These are phyloP conservation scores for Malassezia nana DNA, from an alignment of 1,284 basidiomycete species.

Conservation along the genomic window DNA sequence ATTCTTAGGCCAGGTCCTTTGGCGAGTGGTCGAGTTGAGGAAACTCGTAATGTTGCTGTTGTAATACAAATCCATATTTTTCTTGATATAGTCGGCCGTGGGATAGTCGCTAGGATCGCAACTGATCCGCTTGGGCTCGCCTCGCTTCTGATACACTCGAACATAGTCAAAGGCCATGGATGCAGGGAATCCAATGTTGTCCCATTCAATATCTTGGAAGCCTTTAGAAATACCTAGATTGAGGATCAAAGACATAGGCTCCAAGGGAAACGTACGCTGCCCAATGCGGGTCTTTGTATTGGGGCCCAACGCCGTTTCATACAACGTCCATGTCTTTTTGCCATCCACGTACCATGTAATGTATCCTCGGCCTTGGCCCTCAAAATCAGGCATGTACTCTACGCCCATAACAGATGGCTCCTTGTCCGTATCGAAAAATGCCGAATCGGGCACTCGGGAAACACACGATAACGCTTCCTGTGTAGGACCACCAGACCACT, in stretches of 20 bases:
- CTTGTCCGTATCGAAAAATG: slow-evolving; percentile 25
- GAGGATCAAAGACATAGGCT: slow-evolving; percentile 44
- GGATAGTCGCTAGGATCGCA: slow-evolving; percentile 43
- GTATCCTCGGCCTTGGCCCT: slow-evolving; percentile 30
- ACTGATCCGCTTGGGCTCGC: slow-evolving; percentile 21
- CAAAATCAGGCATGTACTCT: slow-evolving; percentile 43
- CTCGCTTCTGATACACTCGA: slow-evolving; percentile 37
- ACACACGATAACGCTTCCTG: slow-evolving; percentile 47
- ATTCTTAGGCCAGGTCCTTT: slow-evolving; percentile 35
- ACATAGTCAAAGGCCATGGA: slow-evolving; percentile 44
- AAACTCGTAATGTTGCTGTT: slow-evolving; percentile 41
- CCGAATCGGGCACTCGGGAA: slow-evolving; percentile 29
- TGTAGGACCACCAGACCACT: slow-evolving; percentile 38
- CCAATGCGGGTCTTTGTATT: slow-evolving; percentile 25
- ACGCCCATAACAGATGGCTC: slow-evolving; percentile 31
- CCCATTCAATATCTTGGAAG: slow-evolving; percentile 32
- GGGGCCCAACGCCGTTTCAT: slow-evolving; percentile 22
- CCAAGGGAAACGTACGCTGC: slow-evolving; percentile 33
- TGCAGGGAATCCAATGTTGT: slow-evolving; percentile 49
- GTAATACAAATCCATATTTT: slow-evolving; percentile 33
- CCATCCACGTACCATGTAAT: slow-evolving; percentile 45
- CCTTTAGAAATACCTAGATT: slow-evolving; percentile 38
- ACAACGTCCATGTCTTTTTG: slow-evolving; percentile 38
- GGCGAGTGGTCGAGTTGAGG: slow-evolving; percentile 16
- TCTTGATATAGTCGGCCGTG: slow-evolving; percentile 39